Evolutionary conservation across 495 filamentous ascomycete genomes (phyloP), one percentile per base, ranked within the genome.

Genomic region (Cudoniella acicularis): DNA sequence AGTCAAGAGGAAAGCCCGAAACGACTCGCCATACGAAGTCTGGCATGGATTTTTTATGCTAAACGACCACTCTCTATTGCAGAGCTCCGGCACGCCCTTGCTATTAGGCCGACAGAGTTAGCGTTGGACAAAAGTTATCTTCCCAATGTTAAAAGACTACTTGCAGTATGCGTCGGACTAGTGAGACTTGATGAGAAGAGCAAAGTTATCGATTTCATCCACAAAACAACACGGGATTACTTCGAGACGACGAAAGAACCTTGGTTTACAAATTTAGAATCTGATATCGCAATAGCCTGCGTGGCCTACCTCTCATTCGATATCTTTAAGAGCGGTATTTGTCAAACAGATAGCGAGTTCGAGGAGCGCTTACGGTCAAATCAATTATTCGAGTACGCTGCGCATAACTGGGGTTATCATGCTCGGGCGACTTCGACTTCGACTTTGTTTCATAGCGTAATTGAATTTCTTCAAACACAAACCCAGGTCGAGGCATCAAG

Each of bases 151-250:
- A 67, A 61, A 53, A 60, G 72, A 8, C 67, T 75, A 10, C 52
- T 59, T 43, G 57, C 55, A 22, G 71, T 77, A n/a, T 86, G 82
- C 59, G 76, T 75, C 46, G 82, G 83, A 2, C 67, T 88, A 18
- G 75, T 84, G 3, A 79, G 69, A 3, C 53, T 81, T 3, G 77
- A 85, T 48, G 42, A 73, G 20, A 70, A 75, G 18, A 83, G 73
- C 50, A 40, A 60, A 10, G 70, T 78, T 46, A 69, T 84, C 40
- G 76, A 78, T 13, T 68, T 86, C 20, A 75, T 82, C 6, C 84
- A 85, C 64, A 82, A 80, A 54, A 83, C 82, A 4, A 71, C 78
- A 0, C 75, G 82, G 57, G 73, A 78, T 43, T 86, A 80, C 64
- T 76, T 85, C 42, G 67, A 77, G 22, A 60, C 64, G 21, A 75